Percentiles rank a stretch among this genome's conserved stretches.
Conservation (phyloP, 345 rosid species). For the Acer saccharum region DNA sequence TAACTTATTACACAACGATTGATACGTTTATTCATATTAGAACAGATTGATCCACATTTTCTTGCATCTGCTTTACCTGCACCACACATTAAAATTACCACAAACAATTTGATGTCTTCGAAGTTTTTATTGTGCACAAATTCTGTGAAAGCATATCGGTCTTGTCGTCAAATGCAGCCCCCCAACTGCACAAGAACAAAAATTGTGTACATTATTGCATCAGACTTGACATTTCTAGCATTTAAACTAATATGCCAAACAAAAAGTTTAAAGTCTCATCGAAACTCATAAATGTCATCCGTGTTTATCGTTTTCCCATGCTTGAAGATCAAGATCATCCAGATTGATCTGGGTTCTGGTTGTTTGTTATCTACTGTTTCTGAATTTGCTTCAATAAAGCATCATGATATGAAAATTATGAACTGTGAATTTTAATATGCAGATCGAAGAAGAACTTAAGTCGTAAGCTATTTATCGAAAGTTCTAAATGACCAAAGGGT, state of each 20-base stretch:
- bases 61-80: too few species aligned
- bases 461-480: not conserved
- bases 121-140: not conserved
- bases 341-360: not conserved
- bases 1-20: not conserved
- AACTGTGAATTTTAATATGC: not conserved
- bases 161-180: constrained; percentile 27
- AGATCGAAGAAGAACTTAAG: not conserved
- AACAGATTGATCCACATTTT: not conserved
- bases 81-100: not conserved
- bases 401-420: too few species aligned
- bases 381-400: too few species aligned
- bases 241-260: not conserved
- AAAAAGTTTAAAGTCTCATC: too few species aligned
- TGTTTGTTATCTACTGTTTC: too few species aligned
- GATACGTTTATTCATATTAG: not conserved
- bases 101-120: not conserved
- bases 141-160: not conserved
- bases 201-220: not conserved
- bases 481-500: not conserved
- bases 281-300: too few species aligned
- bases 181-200: constrained; percentile 31
- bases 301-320: not conserved
- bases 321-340: not conserved
- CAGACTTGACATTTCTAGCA: not conserved